Base-by-base conservation (phyloP, 495 filamentous ascomycete species). In the Xanthoparmelia taractica region DNA sequence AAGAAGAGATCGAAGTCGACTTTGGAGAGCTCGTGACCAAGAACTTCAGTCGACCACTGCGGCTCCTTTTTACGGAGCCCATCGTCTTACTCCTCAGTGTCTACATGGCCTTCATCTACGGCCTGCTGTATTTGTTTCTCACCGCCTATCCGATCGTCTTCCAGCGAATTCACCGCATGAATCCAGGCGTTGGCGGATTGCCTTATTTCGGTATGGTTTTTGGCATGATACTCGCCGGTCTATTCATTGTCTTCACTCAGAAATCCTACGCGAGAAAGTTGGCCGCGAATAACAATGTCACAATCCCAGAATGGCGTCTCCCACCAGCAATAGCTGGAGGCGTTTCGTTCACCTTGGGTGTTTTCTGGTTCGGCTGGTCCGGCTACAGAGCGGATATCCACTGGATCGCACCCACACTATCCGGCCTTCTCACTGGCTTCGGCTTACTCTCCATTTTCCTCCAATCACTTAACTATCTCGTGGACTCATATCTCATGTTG, bases 341-440 rank as follows among this genome's bases (percentile, higher is more conserved):
- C 64, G 76, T 84, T 20, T 73, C 86, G 43, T 96, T 96, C 69
- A 79, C 90, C 3, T 77, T 69, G 18, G 90, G 90, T 5, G 82
- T 95, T 8, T 92, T 95, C 78, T 93, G 90, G 89, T 92, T 93
- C 71, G 89, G 88, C 29, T 95, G 90, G 90, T 84, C 87, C 0
- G 77, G 77, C 4, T 93, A 90, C 74, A 79, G 75, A 54, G 71
- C 66, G 0, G 73, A 82, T 52, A 84, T 90, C 63, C 90, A 88
- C 72, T 96, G 91, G 91, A 89, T 91, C 65, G 87, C 86, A 2
- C 91, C 91, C 5, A 88, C 89, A 0, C 76, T 90, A 2, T 87
- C 85, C 8, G 91, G 91, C 34, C 63, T 85, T 4, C 72, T 82
- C 61, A 83, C 80, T 11, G 82, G 82, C 2, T 85, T 85, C 60